A percentile compares a stretch with the other conserved stretches of the same genome.
Conservation (phyloP, 1,284 basidiomycete species). For the Vanrija humicola region DNA sequence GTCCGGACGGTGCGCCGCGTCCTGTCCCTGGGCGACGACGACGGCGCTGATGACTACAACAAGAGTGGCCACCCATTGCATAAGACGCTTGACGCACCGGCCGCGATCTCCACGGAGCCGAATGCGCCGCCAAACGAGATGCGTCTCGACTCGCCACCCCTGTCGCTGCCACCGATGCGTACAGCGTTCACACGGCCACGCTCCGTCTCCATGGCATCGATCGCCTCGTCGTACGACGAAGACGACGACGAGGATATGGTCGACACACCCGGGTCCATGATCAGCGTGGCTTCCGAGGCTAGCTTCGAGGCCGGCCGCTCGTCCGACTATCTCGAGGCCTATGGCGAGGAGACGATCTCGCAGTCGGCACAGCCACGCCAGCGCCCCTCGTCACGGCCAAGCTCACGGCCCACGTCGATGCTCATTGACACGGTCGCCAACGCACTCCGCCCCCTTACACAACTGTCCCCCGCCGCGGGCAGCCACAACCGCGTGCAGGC, state of each 20-base stretch:
- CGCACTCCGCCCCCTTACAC: too few species aligned
- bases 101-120: too few species aligned
- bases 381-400: too few species aligned
- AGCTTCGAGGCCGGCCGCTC: constrained; percentile 16
- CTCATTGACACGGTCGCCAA: too few species aligned
- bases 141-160: neutral
- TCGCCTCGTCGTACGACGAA: neutral
- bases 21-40: too few species aligned
- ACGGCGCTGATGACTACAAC: neutral
- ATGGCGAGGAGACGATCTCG: constrained; percentile 6
- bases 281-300: constrained; percentile 7
- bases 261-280: constrained; percentile 4
- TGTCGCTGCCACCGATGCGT: neutral
- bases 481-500: too few species aligned
- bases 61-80: neutral
- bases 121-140: neutral
- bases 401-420: too few species aligned
- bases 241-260: neutral
- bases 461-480: too few species aligned
- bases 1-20: too few species aligned
- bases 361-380: too few species aligned
- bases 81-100: neutral
- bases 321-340: constrained; percentile 12
- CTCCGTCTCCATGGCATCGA: neutral
- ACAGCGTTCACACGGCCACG: neutral